phyloP scores from a whole-genome alignment of 2,329 filamentous ascomycete genomes.

The Hymenoscyphus repandus region DNA sequence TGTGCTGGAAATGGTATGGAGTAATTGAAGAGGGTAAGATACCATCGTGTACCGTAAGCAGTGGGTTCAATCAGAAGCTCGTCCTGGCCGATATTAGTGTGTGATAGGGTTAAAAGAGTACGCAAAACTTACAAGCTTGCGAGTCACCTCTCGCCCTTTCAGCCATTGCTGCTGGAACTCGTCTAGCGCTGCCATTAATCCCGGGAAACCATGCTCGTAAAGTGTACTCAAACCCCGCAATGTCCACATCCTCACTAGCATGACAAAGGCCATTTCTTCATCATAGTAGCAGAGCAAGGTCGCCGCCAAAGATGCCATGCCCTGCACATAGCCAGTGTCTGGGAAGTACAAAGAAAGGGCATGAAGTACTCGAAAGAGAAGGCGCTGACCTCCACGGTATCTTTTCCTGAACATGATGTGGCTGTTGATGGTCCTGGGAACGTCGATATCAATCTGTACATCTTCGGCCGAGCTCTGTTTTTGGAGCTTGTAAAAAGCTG shows the following conservation, averaged over 20 bases:
- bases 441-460: slow-evolving; percentile 94
- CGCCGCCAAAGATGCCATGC: slow-evolving; percentile 90
- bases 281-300: slow-evolving; percentile 96
- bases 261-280: slow-evolving; percentile 89
- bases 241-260: slow-evolving; percentile 93
- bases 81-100: slow-evolving; percentile 41
- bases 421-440: slow-evolving; percentile 86
- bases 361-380: slow-evolving; percentile 89
- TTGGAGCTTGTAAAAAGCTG: slow-evolving; percentile 68
- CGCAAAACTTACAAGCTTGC: slow-evolving; percentile 63
- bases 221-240: slow-evolving; percentile 79
- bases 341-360: slow-evolving; percentile 87
- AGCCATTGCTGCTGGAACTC: slow-evolving; percentile 88
- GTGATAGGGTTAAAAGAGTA: not conserved
- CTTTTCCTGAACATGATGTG: slow-evolving; percentile 96
- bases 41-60: slow-evolving; percentile 96
- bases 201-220: slow-evolving; percentile 78
- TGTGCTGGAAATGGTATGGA: slow-evolving; percentile 92
- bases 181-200: slow-evolving; percentile 76
- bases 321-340: slow-evolving; percentile 91
- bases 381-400: slow-evolving; percentile 85
- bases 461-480: slow-evolving; percentile 77
- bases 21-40: slow-evolving; percentile 94
- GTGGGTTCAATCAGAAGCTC: slow-evolving; percentile 79
- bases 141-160: slow-evolving; percentile 67